These are phyloP conservation scores for Penicillium sp. DNA, from an alignment of 2,329 filamentous ascomycete genomes.

Conservation along the genomic window DNA sequence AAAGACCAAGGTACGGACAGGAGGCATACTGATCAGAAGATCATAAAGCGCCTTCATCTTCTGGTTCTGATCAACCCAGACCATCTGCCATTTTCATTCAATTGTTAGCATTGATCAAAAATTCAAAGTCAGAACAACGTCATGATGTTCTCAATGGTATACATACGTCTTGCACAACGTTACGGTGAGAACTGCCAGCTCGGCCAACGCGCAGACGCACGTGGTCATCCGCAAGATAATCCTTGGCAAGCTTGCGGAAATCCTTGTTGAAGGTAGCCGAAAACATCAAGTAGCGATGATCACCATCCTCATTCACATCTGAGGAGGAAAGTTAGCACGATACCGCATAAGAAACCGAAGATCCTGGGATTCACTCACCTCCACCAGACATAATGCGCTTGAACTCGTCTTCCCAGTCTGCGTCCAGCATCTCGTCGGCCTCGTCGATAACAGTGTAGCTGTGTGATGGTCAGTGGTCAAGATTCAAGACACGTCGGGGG, in stretches of 20 bases:
- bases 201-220: conserved; percentile 85
- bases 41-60: conserved; percentile 75
- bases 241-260: conserved; percentile 73
- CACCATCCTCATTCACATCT: conserved; percentile 74
- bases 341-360: background rate
- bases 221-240: conserved; percentile 73
- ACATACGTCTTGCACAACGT: conserved; percentile 72
- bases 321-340: conserved; percentile 12
- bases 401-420: conserved; percentile 77
- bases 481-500: background rate
- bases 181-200: conserved; percentile 76
- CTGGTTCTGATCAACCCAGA: conserved; percentile 63
- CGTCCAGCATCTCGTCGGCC: conserved; percentile 85
- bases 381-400: conserved; percentile 75
- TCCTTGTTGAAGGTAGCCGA: conserved; percentile 89
- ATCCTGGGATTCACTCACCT: conserved; percentile 57
- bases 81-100: conserved; percentile 47
- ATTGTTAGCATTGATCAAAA: background rate
- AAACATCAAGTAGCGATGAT: conserved; percentile 77
- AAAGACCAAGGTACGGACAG: conserved; percentile 83
- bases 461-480: background rate
- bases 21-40: conserved; percentile 68
- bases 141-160: background rate
- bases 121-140: background rate
- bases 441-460: conserved; percentile 81